Base-by-base conservation (phyloP, 2,329 filamentous ascomycete species). In the Penicillium nordicum region DNA sequence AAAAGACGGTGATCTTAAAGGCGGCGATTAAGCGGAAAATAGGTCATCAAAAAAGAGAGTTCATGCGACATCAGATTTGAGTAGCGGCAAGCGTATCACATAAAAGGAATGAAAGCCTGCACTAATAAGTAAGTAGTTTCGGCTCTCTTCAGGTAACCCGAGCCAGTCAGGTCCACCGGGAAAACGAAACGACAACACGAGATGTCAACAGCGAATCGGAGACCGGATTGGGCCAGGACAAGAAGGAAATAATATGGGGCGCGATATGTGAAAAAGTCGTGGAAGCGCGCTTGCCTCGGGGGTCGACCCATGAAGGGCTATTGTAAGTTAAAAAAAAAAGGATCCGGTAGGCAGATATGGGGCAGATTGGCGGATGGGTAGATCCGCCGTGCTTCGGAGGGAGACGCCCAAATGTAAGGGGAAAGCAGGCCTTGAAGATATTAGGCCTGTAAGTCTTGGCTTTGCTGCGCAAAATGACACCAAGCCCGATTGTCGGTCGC, bases 401-500 rank as follows among this genome's bases (percentile, higher is more conserved):
- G 25, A 34, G 49, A 43, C 45, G 44, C 40, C 53, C 52, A 54
- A 44, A 53, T 62, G 56, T 56, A 62, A 63, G 56, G 57, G 62
- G 52, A 55, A 55, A 61, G 47, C 16, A 46, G 45, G 50, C 37
- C 51, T 43, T 34, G 50, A 48, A 57, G 44, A 57, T 48, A 44
- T 41, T 41, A 32, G 47, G 40, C 32, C n/a, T 44, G 25, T 25
- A 45, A 42, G 42, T 27, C 34, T 37, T 43, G 14, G 18, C 5
- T 21, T 40, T 38, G 11, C 47, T 32, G 25, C 18, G 40, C 23
- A 34, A 53, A 45, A 51, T 45, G 44, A 58, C 59, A 58, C 58
- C 57, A 45, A 60, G 60, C 56, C 60, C 58, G 68, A 70, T 69
- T 66, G 63, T 64, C 67, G 66, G 64, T 63, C 63, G 63, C 64